phyloP scores from a whole-genome alignment of 768 basidiomycete genomes.

The Strobilomyces echinocephalus region DNA sequence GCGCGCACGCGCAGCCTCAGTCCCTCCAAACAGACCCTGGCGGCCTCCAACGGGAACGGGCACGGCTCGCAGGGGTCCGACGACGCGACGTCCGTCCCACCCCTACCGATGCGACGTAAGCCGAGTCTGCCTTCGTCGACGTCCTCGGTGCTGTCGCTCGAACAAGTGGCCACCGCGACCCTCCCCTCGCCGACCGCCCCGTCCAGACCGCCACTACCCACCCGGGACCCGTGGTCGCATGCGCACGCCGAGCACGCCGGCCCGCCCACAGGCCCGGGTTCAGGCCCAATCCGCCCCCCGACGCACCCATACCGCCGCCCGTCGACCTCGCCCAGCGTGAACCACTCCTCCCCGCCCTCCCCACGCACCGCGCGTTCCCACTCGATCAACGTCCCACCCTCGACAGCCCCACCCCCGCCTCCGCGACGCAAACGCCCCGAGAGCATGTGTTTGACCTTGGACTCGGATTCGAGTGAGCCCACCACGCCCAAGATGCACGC shows the following conservation, averaged over 20 bases:
- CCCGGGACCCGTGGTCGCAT: slow-evolving; percentile 12
- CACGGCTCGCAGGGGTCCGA: slow-evolving; percentile 18
- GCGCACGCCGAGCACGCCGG: slow-evolving; percentile 1
- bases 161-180: slow-evolving; percentile 39
- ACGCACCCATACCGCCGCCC: slow-evolving; percentile 53
- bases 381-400: slow-evolving; percentile 40
- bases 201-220: slow-evolving; percentile 24
- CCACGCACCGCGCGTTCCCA: slow-evolving; percentile 48
- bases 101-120: slow-evolving; percentile 34
- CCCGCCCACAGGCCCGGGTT: too few species aligned
- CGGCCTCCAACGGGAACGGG: background rate
- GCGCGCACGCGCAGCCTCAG: slow-evolving; percentile 29
- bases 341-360: slow-evolving; percentile 29
- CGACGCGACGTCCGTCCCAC: slow-evolving; percentile 23
- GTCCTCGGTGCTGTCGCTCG: slow-evolving; percentile 36
- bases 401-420: slow-evolving; percentile 40
- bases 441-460: slow-evolving; percentile 49
- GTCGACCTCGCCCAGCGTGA: slow-evolving; percentile 14
- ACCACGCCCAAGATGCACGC: slow-evolving; percentile 9
- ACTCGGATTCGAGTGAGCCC: slow-evolving; percentile 12
- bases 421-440: slow-evolving; percentile 54
- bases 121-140: slow-evolving; percentile 33
- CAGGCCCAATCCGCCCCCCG: slow-evolving; percentile 47
- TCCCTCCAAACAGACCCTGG: slow-evolving; percentile 22
- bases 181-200: slow-evolving; percentile 15